These are phyloP conservation scores for Triticum turgidum DNA, from an alignment of 176 grass and related monocot genomes.

Conservation along the genomic window DNA sequence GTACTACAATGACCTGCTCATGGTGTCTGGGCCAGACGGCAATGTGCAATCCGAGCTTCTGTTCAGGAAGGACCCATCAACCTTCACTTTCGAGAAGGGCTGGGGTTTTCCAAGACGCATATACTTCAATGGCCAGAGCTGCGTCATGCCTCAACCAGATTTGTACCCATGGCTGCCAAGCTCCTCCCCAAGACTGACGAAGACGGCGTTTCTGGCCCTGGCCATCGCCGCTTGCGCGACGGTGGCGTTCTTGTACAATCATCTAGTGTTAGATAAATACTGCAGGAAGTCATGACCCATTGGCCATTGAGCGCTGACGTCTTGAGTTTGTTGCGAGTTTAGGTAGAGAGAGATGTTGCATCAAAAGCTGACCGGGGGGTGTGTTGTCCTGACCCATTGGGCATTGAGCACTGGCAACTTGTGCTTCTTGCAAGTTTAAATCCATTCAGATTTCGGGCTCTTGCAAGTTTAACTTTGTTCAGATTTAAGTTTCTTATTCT, in stretches of 20 bases:
- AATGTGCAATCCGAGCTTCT: constrained; percentile 73
- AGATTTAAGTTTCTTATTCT: neutral
- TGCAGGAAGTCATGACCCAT: constrained; percentile 14
- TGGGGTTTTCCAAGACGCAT: constrained; percentile 72
- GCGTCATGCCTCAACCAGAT: constrained; percentile 71
- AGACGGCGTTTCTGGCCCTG: constrained; percentile 8
- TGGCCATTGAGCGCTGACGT: neutral
- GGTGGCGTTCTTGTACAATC: constrained; percentile 37
- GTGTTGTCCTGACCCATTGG: neutral
- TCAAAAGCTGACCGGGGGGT: neutral
- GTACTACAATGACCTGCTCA: constrained; percentile 78
- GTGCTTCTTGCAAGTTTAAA: constrained; percentile 13
- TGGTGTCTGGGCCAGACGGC: constrained; percentile 55
- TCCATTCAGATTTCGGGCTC: neutral
- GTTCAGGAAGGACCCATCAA: constrained; percentile 44
- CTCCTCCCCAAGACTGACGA: constrained; percentile 30
- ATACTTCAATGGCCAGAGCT: constrained; percentile 83
- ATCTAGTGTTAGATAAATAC: constrained; percentile 15
- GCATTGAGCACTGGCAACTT: neutral
- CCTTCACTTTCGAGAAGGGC: constrained; percentile 61
- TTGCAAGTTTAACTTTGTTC: neutral
- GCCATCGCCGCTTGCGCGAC: constrained; percentile 18
- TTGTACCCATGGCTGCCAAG: constrained; percentile 60
- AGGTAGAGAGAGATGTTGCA: neutral
- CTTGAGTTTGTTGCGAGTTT: constrained; percentile 5